Evolutionary conservation across 164 flowering plant species (phyloP).

Genomic region (Stephania cephalantha): DNA sequence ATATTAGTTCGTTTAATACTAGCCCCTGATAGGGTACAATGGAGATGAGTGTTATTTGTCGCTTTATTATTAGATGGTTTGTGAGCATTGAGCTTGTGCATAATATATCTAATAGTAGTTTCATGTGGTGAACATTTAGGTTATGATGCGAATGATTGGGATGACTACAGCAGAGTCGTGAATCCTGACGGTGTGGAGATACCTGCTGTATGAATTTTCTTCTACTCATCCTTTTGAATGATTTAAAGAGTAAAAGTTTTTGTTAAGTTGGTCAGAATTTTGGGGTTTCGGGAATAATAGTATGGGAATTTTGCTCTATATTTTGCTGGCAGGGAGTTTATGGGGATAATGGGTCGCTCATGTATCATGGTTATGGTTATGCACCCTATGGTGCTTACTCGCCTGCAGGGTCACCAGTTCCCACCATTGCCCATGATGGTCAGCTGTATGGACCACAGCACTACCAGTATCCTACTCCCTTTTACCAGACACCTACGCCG

Average conservation of each 20-base stretch:
- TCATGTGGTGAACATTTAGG: conserved; percentile 21
- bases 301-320: too few relatives aligned
- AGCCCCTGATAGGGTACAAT: too few relatives aligned
- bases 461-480: conserved; percentile 60
- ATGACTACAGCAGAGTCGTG: conserved; percentile 43
- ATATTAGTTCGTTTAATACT: too few relatives aligned
- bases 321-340: conserved; percentile 5
- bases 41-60: neutral
- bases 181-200: conserved; percentile 60
- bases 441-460: conserved; percentile 71
- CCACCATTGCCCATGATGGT: conserved; percentile 67
- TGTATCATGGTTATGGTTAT: conserved; percentile 56
- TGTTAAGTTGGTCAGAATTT: neutral
- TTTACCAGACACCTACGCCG: conserved; percentile 39
- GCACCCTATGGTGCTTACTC: conserved; percentile 63
- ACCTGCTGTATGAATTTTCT: conserved; percentile 41
- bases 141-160: conserved; percentile 69
- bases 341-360: neutral
- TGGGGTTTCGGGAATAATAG: neutral
- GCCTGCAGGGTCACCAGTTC: conserved; percentile 58
- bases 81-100: neutral
- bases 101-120: neutral
- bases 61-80: neutral
- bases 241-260: neutral
- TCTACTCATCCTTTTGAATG: neutral